Evolutionary conservation across 306 rosid species (phyloP).

Genomic region (Leucaena leucocephala): DNA sequence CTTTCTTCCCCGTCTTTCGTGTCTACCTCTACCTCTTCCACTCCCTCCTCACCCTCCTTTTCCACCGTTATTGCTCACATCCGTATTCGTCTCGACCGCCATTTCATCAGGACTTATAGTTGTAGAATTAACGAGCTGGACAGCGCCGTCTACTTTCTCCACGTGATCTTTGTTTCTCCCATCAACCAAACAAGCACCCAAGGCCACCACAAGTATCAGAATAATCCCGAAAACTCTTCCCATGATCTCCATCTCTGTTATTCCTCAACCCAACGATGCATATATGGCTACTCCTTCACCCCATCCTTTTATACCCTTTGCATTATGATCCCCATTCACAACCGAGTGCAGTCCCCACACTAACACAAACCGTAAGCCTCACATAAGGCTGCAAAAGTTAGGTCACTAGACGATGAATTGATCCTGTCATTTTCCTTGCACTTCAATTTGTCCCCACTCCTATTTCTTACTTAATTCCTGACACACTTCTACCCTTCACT

Average conservation of each 20-base stretch:
- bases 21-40: neutral
- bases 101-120: conserved; percentile 1
- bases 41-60: conserved; percentile 30
- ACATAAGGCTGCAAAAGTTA: conserved; percentile 43
- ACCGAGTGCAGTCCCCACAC: conserved; percentile 28
- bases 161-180: conserved; percentile 17
- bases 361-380: conserved; percentile 34
- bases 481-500: neutral
- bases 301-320: conserved; percentile 38
- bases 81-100: conserved; percentile 25
- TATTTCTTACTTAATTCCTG: neutral
- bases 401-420: conserved; percentile 26
- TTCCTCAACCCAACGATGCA: conserved; percentile 6
- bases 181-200: conserved; percentile 41
- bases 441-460: conserved; percentile 46
- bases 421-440: conserved; percentile 38
- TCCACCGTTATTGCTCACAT: neutral
- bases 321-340: conserved; percentile 22
- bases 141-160: neutral
- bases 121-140: neutral
- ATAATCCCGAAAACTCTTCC: conserved; percentile 31
- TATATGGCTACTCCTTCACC: neutral
- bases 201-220: conserved; percentile 21
- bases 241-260: conserved; percentile 15
- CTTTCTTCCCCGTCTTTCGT: neutral